phyloP scores from a whole-genome alignment of 106 monocot genomes.

The Posidonia australis region DNA sequence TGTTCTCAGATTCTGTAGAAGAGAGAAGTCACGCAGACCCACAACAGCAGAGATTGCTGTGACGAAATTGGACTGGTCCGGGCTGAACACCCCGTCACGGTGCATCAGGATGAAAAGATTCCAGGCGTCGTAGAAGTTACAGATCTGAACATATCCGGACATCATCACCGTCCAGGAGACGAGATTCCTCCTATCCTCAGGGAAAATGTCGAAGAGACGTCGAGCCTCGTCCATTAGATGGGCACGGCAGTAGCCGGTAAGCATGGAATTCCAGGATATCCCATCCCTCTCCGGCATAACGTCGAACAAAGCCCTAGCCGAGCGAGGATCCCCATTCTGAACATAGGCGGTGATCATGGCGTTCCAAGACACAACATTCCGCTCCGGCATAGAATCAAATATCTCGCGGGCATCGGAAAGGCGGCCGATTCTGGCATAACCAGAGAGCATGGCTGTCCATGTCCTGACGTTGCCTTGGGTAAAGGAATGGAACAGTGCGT shows the following conservation, averaged over 20 bases:
- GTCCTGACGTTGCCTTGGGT: slow-evolving; percentile 13
- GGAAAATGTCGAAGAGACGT: slow-evolving; percentile 34
- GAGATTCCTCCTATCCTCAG: slow-evolving; percentile 20
- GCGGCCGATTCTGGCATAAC: slow-evolving; percentile 24
- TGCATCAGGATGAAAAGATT: slow-evolving; percentile 23
- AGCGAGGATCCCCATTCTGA: slow-evolving; percentile 26
- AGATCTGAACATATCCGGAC: slow-evolving; percentile 46
- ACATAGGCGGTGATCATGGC: slow-evolving; percentile 55
- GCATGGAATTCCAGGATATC: slow-evolving; percentile 56
- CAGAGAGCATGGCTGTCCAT: slow-evolving; percentile 43
- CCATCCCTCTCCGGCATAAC: slow-evolving; percentile 35
- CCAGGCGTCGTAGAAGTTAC: slow-evolving; percentile 34
- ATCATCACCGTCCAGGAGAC: slow-evolving; percentile 68
- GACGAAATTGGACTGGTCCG: slow-evolving; percentile 45
- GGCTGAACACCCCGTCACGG: slow-evolving; percentile 8
- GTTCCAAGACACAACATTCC: slow-evolving; percentile 51
- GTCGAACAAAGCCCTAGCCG: slow-evolving; percentile 40
- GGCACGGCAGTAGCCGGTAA: slow-evolving; percentile 51
- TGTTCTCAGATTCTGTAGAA: slow-evolving; percentile 42
- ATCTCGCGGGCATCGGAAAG: slow-evolving; percentile 28
- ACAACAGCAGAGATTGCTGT: slow-evolving; percentile 30
- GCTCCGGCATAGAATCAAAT: slow-evolving; percentile 51
- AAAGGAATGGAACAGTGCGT: too few species aligned
- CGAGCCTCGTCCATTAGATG: slow-evolving; percentile 30
- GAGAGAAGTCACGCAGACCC: slow-evolving; percentile 20